Conservation (phyloP, 768 basidiomycete species). For the Coprinellus aureogranulatus region DNA sequence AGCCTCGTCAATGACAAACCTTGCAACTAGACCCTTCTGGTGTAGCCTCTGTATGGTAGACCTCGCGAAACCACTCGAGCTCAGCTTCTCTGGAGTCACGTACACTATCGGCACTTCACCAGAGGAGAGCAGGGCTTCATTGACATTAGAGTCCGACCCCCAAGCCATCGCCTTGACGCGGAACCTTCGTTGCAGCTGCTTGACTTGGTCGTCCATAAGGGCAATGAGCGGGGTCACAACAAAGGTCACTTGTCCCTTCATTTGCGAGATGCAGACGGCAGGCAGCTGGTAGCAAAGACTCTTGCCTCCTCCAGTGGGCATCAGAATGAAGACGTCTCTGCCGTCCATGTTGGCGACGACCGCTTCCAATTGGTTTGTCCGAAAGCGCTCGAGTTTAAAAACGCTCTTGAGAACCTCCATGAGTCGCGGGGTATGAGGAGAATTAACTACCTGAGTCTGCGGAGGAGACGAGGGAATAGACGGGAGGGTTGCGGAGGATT, state of each 20-base stretch:
- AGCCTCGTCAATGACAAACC: conserved; percentile 96
- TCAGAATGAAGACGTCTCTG: conserved; percentile 88
- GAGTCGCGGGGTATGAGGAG: conserved; percentile 49
- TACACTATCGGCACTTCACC: conserved; percentile 47
- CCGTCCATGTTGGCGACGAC: conserved; percentile 78
- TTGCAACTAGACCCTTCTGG: conserved; percentile 55
- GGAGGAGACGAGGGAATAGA: background rate
- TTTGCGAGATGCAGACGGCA: conserved; percentile 71
- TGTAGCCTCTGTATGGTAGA: conserved; percentile 60
- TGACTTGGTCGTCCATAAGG: conserved; percentile 88
- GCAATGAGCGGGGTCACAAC: conserved; percentile 88
- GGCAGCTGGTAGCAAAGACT: conserved; percentile 89
- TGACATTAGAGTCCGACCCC: conserved; percentile 50
- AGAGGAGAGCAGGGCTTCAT: conserved; percentile 48
- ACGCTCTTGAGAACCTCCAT: conserved; percentile 48
- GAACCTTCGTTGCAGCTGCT: conserved; percentile 57
- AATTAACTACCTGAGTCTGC: background rate
- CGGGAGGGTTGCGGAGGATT: background rate
- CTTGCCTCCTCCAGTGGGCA: conserved; percentile 96
- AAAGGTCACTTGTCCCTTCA: conserved; percentile 78
- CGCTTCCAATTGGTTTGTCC: conserved; percentile 82
- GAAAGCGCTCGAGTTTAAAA: conserved; percentile 70
- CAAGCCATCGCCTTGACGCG: conserved; percentile 66
- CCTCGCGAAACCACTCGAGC: conserved; percentile 55
- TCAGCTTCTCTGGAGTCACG: conserved; percentile 88